Evolutionary conservation across 768 basidiomycete species (phyloP).

Genomic region (Fomitopsis pulvina): DNA sequence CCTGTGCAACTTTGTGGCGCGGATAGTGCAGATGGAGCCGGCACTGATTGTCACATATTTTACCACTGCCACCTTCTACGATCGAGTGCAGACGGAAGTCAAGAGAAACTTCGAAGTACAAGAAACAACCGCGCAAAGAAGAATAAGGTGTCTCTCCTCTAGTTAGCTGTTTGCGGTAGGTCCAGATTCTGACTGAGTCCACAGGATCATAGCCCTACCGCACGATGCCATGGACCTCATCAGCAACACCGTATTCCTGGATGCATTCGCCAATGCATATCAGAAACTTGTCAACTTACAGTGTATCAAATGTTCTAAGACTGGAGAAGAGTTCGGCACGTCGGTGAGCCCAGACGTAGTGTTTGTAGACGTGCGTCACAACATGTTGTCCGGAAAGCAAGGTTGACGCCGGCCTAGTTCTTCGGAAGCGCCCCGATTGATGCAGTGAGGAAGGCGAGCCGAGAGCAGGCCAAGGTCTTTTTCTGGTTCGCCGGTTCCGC

Average conservation of each 20-base stretch:
- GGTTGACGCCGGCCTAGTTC: too few species aligned
- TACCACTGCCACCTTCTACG: not conserved
- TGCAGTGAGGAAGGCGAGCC: slow-evolving; percentile 3
- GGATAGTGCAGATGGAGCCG: slow-evolving; percentile 6
- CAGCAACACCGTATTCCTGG: not conserved
- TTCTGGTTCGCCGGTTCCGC: slow-evolving; percentile 7
- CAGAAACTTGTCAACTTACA: slow-evolving; percentile 3
- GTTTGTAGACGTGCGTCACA: slow-evolving; percentile 14
- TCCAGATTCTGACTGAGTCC: not conserved
- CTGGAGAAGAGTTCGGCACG: not conserved
- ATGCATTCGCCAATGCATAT: slow-evolving; percentile 8
- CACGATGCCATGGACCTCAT: not conserved
- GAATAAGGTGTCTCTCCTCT: slow-evolving; percentile 8
- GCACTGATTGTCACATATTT: slow-evolving; percentile 8
- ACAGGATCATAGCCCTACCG: slow-evolving; percentile 7
- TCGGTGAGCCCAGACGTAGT: slow-evolving; percentile 7
- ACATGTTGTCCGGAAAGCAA: too few species aligned
- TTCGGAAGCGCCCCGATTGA: slow-evolving; percentile 3
- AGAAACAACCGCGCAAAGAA: not conserved
- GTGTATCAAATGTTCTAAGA: slow-evolving; percentile 6
- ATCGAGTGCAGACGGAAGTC: slow-evolving; percentile 7
- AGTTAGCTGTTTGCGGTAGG: not conserved
- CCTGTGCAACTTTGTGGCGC: slow-evolving; percentile 5
- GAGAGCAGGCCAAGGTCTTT: slow-evolving; percentile 7
- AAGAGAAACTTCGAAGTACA: slow-evolving; percentile 3